Conservation (phyloP, 208 protist species). For the Leishmania turanica region DNA sequence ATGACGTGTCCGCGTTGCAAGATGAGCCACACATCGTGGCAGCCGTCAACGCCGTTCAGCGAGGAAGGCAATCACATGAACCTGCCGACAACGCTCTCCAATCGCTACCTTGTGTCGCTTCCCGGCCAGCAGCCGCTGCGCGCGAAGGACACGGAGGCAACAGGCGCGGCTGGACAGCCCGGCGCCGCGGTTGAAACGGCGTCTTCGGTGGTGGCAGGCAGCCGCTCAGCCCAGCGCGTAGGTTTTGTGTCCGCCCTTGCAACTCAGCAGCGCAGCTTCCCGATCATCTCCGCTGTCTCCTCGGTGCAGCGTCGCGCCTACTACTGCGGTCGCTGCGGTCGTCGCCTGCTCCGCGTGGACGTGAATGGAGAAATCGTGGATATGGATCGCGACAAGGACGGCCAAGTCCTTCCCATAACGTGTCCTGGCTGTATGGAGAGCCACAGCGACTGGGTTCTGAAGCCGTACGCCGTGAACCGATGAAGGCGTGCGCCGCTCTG, state of each 20-base stretch:
- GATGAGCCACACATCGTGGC: conserved; percentile 76
- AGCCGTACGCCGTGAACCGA: conserved; percentile 38
- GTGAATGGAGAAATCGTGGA: conserved; percentile 79
- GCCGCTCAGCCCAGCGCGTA: not conserved
- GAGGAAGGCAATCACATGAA: conserved; percentile 75
- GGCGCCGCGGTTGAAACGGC: not conserved
- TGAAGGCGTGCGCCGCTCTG: not conserved
- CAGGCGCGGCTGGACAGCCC: not conserved
- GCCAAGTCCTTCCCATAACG: conserved; percentile 62
- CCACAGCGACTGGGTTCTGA: conserved; percentile 75
- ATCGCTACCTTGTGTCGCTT: conserved; percentile 43
- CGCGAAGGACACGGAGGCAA: not conserved
- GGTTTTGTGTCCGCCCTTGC: not conserved
- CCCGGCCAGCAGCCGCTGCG: not conserved
- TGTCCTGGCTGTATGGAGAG: conserved; percentile 78
- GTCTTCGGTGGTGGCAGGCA: not conserved
- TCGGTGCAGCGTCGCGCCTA: conserved; percentile 45
- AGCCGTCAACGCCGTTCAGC: conserved; percentile 68
- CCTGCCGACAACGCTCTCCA: conserved; percentile 74
- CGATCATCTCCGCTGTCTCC: not conserved
- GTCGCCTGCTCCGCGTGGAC: conserved; percentile 75
- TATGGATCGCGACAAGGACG: conserved; percentile 69
- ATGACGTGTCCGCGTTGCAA: conserved; percentile 79
- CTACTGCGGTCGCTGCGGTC: conserved; percentile 74
- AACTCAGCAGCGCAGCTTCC: not conserved